A percentile compares a stretch with the other conserved stretches of the same genome.
Conservation (phyloP, 352 stramenopile species). For the Globisporangium heterothallicum region DNA sequence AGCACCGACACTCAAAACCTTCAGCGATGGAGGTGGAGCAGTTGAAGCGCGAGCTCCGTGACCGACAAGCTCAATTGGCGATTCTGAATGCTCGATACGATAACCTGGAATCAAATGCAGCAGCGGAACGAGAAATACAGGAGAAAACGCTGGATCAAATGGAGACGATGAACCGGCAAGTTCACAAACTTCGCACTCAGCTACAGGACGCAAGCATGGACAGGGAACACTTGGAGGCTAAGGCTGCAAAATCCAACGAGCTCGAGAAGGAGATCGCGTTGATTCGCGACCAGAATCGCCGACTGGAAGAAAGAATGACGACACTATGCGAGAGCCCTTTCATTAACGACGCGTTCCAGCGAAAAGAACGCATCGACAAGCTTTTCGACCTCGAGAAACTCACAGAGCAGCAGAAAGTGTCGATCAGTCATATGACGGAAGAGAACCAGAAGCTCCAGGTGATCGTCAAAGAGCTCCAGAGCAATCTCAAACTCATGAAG, state of each 20-base stretch:
- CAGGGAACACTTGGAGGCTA: constrained; percentile 73
- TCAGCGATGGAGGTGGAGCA: constrained; percentile 38
- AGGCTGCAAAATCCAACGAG: constrained; percentile 55
- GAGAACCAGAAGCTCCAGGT: constrained; percentile 81
- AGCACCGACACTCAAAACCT: constrained; percentile 10
- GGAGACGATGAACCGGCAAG: constrained; percentile 89
- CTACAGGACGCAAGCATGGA: constrained; percentile 74
- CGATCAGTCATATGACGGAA: constrained; percentile 61
- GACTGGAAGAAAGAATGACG: constrained; percentile 88
- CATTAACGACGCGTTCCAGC: constrained; percentile 89
- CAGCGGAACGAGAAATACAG: constrained; percentile 85
- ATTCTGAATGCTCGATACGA: constrained; percentile 88
- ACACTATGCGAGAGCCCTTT: constrained; percentile 91
- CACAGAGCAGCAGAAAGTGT: constrained; percentile 68
- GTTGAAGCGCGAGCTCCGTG: constrained; percentile 68
- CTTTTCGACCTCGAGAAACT: constrained; percentile 82
- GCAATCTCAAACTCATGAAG: constrained; percentile 76
- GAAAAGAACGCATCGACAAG: constrained; percentile 82
- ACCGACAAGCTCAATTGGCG: constrained; percentile 74
- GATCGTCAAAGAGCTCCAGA: constrained; percentile 78
- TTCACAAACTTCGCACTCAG: constrained; percentile 83
- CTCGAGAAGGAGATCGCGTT: constrained; percentile 75
- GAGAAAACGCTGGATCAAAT: constrained; percentile 84
- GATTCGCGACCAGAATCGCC: constrained; percentile 76
- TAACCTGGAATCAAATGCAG: constrained; percentile 78